Evolutionary conservation across 371 early-diverging fungal species (phyloP).

Genomic region (Haplosporangium sp.): DNA sequence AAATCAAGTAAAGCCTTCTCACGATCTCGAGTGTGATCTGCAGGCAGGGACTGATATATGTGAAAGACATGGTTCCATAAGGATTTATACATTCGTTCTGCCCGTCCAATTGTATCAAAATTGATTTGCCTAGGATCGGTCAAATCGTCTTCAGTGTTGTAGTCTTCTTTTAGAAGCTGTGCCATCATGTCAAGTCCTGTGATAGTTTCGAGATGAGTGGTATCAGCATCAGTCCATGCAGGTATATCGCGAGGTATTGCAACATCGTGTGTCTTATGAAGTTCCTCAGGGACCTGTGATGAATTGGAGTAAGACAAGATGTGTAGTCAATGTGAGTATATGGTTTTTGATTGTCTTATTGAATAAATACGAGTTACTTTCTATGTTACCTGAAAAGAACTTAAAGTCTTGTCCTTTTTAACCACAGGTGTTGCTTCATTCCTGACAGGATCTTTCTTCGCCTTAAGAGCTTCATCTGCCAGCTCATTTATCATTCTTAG

Average conservation of each 20-base stretch:
- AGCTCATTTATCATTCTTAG: background rate
- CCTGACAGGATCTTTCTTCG: background rate
- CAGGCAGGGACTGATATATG: slow-evolving; percentile 16
- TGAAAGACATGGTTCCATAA: slow-evolving; percentile 33
- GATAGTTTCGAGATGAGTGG: slow-evolving; percentile 14
- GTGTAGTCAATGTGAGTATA: background rate
- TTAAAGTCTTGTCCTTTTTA: background rate
- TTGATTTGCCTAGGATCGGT: background rate
- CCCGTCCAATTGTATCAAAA: slow-evolving; percentile 6
- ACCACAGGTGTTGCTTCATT: background rate
- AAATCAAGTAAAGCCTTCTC: background rate
- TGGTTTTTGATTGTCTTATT: too few relatives aligned
- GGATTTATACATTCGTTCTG: slow-evolving; percentile 28
- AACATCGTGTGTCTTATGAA: slow-evolving; percentile 31
- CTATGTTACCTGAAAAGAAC: slow-evolving; percentile 19
- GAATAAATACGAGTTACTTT: too few relatives aligned
- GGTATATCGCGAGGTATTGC: slow-evolving; percentile 35
- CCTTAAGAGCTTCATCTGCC: background rate
- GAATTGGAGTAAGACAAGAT: too few relatives aligned
- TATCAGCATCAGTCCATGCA: slow-evolving; percentile 29
- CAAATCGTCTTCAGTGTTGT: slow-evolving; percentile 15
- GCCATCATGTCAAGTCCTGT: slow-evolving; percentile 26
- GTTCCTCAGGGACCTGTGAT: slow-evolving; percentile 19
- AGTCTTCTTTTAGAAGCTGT: slow-evolving; percentile 28
- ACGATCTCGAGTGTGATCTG: background rate